Conservation (phyloP, 2,329 filamentous ascomycete genomes). For the Coniosporium tulheliwenetii region DNA sequence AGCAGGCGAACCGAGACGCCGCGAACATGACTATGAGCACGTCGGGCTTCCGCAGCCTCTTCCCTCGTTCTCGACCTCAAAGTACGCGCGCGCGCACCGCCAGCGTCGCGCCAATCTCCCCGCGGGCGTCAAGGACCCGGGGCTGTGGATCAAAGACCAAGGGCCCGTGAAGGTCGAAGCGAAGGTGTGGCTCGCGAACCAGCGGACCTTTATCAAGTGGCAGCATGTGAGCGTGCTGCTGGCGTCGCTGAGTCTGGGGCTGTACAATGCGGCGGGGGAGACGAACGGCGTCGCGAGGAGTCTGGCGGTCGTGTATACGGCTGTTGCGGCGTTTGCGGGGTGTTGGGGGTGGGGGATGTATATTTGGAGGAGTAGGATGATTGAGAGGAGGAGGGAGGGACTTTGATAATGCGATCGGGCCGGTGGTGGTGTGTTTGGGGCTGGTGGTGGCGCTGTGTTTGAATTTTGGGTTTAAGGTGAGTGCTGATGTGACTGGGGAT, state of each 20-base stretch:
- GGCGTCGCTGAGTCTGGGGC: slow-evolving; percentile 63
- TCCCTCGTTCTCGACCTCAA: slow-evolving; percentile 69
- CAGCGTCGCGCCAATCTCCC: slow-evolving; percentile 46
- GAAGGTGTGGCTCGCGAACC: slow-evolving; percentile 97
- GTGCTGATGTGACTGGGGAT: slow-evolving; percentile 1
- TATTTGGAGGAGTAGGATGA: slow-evolving; percentile 59
- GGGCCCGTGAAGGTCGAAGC: slow-evolving; percentile 87
- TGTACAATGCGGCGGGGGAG: slow-evolving; percentile 77
- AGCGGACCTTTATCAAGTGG: slow-evolving; percentile 97
- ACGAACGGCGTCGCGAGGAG: slow-evolving; percentile 56
- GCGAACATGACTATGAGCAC: slow-evolving; percentile 37
- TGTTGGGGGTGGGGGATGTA: slow-evolving; percentile 81
- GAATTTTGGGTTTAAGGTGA: slow-evolving; percentile 79
- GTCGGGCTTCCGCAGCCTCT: slow-evolving; percentile 50
- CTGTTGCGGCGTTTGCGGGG: slow-evolving; percentile 68
- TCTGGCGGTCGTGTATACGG: slow-evolving; percentile 71
- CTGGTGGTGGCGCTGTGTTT: slow-evolving; percentile 63
- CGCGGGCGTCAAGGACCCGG: slow-evolving; percentile 75
- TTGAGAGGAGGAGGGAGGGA: slow-evolving; percentile 77
- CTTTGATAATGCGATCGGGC: slow-evolving; percentile 79
- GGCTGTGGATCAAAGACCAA: slow-evolving; percentile 83
- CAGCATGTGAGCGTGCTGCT: slow-evolving; percentile 86
- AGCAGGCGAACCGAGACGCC: slow-evolving; percentile 14
- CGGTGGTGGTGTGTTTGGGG: slow-evolving; percentile 66
- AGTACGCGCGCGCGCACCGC: slow-evolving; percentile 46